Evolutionary conservation across 768 basidiomycete genomes (phyloP).

Genomic region (Boletus tomentosulus): DNA sequence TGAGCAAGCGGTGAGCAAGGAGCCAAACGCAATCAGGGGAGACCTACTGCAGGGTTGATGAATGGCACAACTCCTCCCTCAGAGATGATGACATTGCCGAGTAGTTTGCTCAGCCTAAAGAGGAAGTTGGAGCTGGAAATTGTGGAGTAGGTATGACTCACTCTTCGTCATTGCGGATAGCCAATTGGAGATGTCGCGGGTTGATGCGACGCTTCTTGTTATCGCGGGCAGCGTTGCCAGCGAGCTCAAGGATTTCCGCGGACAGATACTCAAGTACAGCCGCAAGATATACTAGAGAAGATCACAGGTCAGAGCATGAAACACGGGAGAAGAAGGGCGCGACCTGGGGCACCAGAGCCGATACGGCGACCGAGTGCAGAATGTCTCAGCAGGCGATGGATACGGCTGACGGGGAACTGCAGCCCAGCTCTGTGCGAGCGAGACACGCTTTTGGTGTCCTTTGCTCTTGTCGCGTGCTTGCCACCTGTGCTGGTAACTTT

Average conservation of each 20-base stretch:
- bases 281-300: constrained; percentile 74
- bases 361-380: constrained; percentile 86
- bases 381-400: constrained; percentile 83
- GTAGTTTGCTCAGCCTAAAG: constrained; percentile 60
- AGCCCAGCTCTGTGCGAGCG: constrained; percentile 76
- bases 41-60: constrained; percentile 58
- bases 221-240: constrained; percentile 85
- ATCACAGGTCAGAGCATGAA: background rate
- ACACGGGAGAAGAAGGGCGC: constrained; percentile 8
- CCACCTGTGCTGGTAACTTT: constrained; percentile 28
- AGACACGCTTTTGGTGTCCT: constrained; percentile 51
- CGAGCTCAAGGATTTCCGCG: constrained; percentile 91
- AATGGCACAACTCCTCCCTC: constrained; percentile 91
- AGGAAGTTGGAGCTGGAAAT: background rate
- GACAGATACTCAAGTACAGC: constrained; percentile 91
- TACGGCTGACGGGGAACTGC: constrained; percentile 88
- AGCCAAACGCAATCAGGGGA: too few species aligned
- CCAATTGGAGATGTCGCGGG: constrained; percentile 90
- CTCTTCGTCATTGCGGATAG: constrained; percentile 94
- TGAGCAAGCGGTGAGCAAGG: background rate
- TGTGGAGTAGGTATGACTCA: constrained; percentile 29
- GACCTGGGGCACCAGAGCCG: constrained; percentile 84
- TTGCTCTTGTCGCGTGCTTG: constrained; percentile 52
- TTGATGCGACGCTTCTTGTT: constrained; percentile 97
- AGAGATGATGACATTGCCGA: constrained; percentile 85